Percentiles rank a stretch among this genome's conserved stretches.
Conservation (phyloP, 2,329 filamentous ascomycete species). For the Alternaria conjuncta region DNA sequence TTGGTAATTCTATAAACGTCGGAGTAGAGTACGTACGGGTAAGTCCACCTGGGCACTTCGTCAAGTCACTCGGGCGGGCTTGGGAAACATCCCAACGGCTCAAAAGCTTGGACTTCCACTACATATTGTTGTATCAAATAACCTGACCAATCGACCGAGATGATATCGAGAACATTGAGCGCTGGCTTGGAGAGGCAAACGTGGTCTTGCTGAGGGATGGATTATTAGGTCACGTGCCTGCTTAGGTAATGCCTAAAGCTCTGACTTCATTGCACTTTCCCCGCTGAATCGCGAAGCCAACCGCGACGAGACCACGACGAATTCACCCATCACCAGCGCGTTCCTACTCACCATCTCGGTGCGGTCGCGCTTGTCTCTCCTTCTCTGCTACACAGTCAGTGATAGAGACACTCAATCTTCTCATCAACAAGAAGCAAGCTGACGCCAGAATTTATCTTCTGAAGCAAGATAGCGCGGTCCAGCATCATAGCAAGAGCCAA, state of each 20-base stretch:
- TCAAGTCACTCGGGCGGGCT: neutral
- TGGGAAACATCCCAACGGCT: neutral
- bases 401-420: slow-evolving; percentile 40
- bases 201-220: neutral
- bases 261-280: slow-evolving; percentile 16
- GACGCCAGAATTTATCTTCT: slow-evolving; percentile 30
- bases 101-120: neutral
- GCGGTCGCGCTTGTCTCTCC: slow-evolving; percentile 20
- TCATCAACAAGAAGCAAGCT: slow-evolving; percentile 38
- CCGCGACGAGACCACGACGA: slow-evolving; percentile 20
- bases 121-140: neutral
- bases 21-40: neutral
- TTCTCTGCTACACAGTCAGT: slow-evolving; percentile 46
- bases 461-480: slow-evolving; percentile 11
- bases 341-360: slow-evolving; percentile 7
- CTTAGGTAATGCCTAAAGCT: slow-evolving; percentile 10
- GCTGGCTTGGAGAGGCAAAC: neutral
- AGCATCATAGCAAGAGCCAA: slow-evolving; percentile 11
- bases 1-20: neutral
- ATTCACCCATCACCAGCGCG: slow-evolving; percentile 12
- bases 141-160: neutral
- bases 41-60: neutral
- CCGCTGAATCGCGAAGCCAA: slow-evolving; percentile 13
- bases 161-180: neutral
- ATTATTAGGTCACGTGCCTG: neutral